Evolutionary conservation across 176 grass and related monocot genomes (phyloP).

Genomic region (Ensete ventricosum): DNA sequence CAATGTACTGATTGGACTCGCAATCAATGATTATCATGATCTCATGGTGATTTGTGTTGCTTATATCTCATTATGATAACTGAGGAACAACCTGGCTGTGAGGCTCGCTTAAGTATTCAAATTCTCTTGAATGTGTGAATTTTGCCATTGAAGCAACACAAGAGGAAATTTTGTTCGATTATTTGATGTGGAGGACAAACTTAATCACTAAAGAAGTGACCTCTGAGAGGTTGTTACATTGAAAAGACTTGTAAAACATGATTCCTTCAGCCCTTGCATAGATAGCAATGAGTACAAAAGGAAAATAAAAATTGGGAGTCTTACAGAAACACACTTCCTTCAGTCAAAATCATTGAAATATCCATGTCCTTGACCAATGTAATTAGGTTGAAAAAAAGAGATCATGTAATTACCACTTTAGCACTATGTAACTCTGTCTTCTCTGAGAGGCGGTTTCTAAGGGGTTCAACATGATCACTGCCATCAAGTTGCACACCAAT

Average conservation of each 20-base stretch:
- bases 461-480: conserved; percentile 89
- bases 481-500: conserved; percentile 98
- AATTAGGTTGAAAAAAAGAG: not conserved
- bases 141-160: too few relatives aligned
- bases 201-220: not conserved
- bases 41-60: too few relatives aligned
- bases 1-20: too few relatives aligned
- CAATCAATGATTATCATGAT: too few relatives aligned
- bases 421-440: conserved; percentile 65
- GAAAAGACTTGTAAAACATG: not conserved
- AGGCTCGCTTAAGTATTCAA: not conserved
- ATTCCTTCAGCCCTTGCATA: not conserved
- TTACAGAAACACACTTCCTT: not conserved
- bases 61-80: too few relatives aligned
- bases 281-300: not conserved
- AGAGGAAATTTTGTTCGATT: too few relatives aligned
- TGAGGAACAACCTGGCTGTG: not conserved
- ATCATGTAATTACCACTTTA: conserved; percentile 59
- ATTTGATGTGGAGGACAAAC: not conserved
- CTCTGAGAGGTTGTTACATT: not conserved
- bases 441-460: conserved; percentile 82
- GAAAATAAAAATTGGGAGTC: not conserved
- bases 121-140: too few relatives aligned
- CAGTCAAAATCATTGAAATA: not conserved
- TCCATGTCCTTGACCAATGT: not conserved